These are phyloP conservation scores for Aspergillus asperescens DNA, from an alignment of 495 filamentous ascomycete species.

Conservation along the genomic window DNA sequence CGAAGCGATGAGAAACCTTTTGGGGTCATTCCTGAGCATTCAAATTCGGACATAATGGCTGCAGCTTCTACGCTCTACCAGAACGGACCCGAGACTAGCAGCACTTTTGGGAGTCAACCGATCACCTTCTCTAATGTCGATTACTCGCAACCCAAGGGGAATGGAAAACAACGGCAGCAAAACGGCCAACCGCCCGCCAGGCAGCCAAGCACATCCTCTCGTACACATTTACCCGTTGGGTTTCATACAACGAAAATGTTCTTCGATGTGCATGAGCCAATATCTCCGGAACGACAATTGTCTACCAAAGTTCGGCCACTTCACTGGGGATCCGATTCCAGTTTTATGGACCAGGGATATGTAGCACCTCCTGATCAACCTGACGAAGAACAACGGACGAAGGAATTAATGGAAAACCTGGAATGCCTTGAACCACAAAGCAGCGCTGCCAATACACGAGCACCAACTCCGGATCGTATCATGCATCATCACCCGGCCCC, in stretches of 20 bases:
- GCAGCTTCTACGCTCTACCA: conserved; percentile 46
- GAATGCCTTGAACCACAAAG: conserved; percentile 49
- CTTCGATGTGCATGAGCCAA: conserved; percentile 40
- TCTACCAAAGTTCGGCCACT: conserved; percentile 38
- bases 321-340: conserved; percentile 62
- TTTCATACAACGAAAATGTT: conserved; percentile 44
- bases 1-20: conserved; percentile 25
- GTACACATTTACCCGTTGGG: conserved; percentile 25
- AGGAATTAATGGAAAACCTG: conserved; percentile 48
- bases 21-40: conserved; percentile 20
- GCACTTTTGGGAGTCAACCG: conserved; percentile 28
- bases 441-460: conserved; percentile 53
- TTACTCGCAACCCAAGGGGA: conserved; percentile 15
- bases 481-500: conserved; percentile 15
- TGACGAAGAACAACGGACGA: conserved; percentile 50
- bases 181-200: conserved; percentile 8
- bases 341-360: conserved; percentile 55
- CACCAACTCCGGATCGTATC: conserved; percentile 49
- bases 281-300: conserved; percentile 37
- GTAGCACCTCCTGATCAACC: conserved; percentile 48
- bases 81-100: conserved; percentile 28
- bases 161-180: conserved; percentile 18
- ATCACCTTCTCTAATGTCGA: conserved; percentile 28
- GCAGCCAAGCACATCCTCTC: conserved; percentile 16
- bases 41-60: conserved; percentile 45